phyloP scores from a whole-genome alignment of 2,329 filamentous ascomycete species.

The Apiospora koreana region DNA sequence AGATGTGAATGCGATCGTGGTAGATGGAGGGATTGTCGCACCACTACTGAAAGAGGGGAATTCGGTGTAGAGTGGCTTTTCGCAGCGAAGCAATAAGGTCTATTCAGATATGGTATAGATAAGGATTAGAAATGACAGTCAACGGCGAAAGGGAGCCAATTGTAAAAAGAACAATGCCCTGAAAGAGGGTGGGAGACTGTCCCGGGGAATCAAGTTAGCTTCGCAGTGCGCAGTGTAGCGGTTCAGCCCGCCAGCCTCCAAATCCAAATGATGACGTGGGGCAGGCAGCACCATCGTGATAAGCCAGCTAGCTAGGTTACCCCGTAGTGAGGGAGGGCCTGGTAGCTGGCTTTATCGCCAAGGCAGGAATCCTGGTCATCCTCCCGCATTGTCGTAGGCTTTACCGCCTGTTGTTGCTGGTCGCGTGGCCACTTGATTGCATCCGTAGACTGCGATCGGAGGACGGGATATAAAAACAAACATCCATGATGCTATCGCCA shows the following conservation, averaged over 20 bases:
- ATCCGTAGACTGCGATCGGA: not conserved
- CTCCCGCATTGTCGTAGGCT: not conserved
- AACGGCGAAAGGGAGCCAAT: not conserved
- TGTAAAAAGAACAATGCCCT: not conserved
- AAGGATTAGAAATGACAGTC: not conserved
- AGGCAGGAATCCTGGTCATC: not conserved
- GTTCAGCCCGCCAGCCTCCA: conserved; percentile 1
- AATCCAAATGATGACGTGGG: not conserved
- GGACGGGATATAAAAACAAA: not conserved
- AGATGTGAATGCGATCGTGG: not conserved
- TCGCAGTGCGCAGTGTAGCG: not conserved
- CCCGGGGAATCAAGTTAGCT: not conserved
- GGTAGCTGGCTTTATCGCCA: conserved; percentile 1
- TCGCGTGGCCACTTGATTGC: no score
- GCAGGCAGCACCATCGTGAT: not conserved
- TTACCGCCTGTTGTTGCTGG: not conserved
- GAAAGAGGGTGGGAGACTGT: not conserved
- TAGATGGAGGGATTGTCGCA: not conserved
- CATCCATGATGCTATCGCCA: not conserved
- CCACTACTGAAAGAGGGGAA: not conserved
- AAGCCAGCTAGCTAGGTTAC: not conserved
- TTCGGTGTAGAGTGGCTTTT: not conserved
- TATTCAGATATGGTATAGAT: not conserved
- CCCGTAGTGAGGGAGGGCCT: not conserved
- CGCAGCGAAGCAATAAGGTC: not conserved